Evolutionary conservation across 495 filamentous ascomycete species (phyloP), one percentile per base, ranked within the genome.

Genomic region (Chlorociboria aeruginascens): DNA sequence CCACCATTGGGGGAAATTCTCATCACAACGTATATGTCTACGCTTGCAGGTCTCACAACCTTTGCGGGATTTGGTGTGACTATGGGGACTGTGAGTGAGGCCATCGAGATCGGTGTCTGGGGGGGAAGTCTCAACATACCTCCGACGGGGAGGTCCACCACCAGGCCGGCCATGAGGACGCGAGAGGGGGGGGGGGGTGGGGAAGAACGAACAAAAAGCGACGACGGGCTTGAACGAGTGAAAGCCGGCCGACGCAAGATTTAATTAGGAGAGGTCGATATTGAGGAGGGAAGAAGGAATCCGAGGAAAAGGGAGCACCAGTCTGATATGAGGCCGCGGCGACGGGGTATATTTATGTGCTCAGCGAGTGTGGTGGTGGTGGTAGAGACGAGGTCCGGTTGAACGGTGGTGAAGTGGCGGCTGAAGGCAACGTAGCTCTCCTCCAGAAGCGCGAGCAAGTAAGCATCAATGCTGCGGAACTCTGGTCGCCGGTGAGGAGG

Each of bases 11-110:
- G 93, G 92, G 57, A 90, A 95, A 50, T 76, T 95, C 66, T 98
- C 93, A 64, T 98, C 92, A 68, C 92, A 98, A 50, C 92, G 80
- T 62, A 98, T 97, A 67, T 98, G 92, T 59, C 92, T 80, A 65
- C 83, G 79, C 74, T 98, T 98, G 76, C 92, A 98, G 31, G 87
- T 95, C 57, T 87, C 89, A 68, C 92, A 98, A 41, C 92, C 92
- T 67, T 95, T 96, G 49, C 92, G 79, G 41, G 90, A 96, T 68
- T 98, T 98, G 54, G 93, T 98, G 71, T 98, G 92, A 69, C 90
- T 88, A 62, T 43, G 32, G 44, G 7, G 13, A 17, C n/a, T 46
- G 55, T 59, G 30, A 60, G 54, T 40, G 34, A 55, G 37, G 43
- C 36, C 40, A 36, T 43, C 25, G 43, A 43, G 35, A 45, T 7